These are phyloP conservation scores for Phaeoacremonium minimum DNA, from an alignment of 2,329 filamentous ascomycete genomes.

Conservation along the genomic window DNA sequence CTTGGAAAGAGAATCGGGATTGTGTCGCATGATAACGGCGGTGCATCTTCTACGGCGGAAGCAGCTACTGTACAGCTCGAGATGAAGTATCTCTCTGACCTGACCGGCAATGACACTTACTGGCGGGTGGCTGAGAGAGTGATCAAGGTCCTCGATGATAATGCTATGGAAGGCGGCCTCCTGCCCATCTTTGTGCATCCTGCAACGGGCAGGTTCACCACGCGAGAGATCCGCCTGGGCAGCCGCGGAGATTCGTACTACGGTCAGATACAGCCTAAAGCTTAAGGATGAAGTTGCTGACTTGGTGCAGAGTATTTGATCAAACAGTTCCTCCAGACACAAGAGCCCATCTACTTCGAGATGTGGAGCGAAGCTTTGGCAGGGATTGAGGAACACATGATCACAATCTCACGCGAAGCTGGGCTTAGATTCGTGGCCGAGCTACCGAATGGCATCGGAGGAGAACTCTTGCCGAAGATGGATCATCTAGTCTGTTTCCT, in stretches of 20 bases:
- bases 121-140: slow-evolving; percentile 69
- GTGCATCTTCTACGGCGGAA: slow-evolving; percentile 69
- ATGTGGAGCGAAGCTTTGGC: slow-evolving; percentile 67
- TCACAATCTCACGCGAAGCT: slow-evolving; percentile 61
- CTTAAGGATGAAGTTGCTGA: not conserved
- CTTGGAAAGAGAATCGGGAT: slow-evolving; percentile 59
- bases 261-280: no score
- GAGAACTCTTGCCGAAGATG: slow-evolving; percentile 61
- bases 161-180: slow-evolving; percentile 59
- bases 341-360: slow-evolving; percentile 64
- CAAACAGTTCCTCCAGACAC: slow-evolving; percentile 72
- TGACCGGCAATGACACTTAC: slow-evolving; percentile 67
- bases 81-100: slow-evolving; percentile 69
- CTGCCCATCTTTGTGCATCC: slow-evolving; percentile 70
- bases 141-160: slow-evolving; percentile 66
- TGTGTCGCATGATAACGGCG: slow-evolving; percentile 62
- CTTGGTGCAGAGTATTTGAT: slow-evolving; percentile 56
- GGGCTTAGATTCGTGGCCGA: slow-evolving; percentile 66
- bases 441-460: slow-evolving; percentile 56
- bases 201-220: slow-evolving; percentile 58
- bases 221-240: slow-evolving; percentile 64
- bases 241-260: slow-evolving; percentile 74
- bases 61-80: slow-evolving; percentile 68
- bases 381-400: slow-evolving; percentile 67
- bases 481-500: slow-evolving; percentile 77